Conservation (phyloP, 768 basidiomycete genomes). For the Rickenella mellea region DNA sequence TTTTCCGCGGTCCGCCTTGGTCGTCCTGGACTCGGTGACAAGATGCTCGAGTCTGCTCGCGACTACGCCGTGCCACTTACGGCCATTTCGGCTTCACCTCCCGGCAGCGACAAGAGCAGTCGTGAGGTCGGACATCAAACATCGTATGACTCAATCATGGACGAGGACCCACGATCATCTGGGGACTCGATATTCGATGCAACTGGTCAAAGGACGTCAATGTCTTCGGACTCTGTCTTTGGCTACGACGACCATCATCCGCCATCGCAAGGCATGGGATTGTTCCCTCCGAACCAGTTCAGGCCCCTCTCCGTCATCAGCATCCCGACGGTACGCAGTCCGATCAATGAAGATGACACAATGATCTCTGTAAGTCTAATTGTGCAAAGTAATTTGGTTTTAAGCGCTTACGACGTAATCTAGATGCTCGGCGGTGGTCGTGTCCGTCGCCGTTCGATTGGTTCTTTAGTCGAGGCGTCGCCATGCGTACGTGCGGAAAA, state of each 20-base stretch:
- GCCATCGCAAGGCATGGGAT: slow-evolving; percentile 16
- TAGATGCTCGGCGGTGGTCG: slow-evolving; percentile 78
- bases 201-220: slow-evolving; percentile 40
- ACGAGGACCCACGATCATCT: slow-evolving; percentile 32
- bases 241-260: slow-evolving; percentile 33
- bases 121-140: slow-evolving; percentile 20
- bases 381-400: neutral
- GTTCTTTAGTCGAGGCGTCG: slow-evolving; percentile 57
- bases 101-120: slow-evolving; percentile 27
- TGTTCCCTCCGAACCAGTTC: slow-evolving; percentile 42
- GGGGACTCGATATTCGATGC: slow-evolving; percentile 58
- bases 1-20: slow-evolving; percentile 47
- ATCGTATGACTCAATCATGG: slow-evolving; percentile 62
- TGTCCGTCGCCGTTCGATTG: slow-evolving; percentile 58
- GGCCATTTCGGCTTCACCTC: slow-evolving; percentile 60
- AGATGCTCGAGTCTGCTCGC: slow-evolving; percentile 66
- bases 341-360: slow-evolving; percentile 63
- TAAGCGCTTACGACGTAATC: slow-evolving; percentile 4
- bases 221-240: slow-evolving; percentile 55
- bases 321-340: slow-evolving; percentile 34
- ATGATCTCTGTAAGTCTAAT: slow-evolving; percentile 58
- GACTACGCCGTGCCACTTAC: slow-evolving; percentile 46
- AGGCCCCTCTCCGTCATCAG: slow-evolving; percentile 61
- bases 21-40: slow-evolving; percentile 73
- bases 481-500: slow-evolving; percentile 62